These are phyloP conservation scores for Phytophthora colocasiae DNA, from an alignment of 352 stramenopile species.

Conservation along the genomic window DNA sequence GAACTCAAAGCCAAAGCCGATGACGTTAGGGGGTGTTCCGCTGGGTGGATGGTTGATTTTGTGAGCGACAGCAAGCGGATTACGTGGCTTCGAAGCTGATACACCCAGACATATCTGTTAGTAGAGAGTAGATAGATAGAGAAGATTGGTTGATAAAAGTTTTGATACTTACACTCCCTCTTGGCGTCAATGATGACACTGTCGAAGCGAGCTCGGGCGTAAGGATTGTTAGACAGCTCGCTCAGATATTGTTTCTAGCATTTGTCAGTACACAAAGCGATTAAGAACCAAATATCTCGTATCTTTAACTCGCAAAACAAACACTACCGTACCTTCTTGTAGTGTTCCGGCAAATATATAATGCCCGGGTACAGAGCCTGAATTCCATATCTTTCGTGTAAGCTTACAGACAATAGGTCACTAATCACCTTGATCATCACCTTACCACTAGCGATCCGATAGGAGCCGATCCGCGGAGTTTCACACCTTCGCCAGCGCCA, in stretches of 20 bases:
- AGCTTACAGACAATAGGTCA: no score
- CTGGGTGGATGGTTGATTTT: conserved; percentile 89
- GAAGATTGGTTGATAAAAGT: no score
- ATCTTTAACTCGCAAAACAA: not conserved
- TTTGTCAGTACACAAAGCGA: not conserved
- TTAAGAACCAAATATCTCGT: not conserved
- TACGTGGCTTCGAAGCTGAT: conserved; percentile 63
- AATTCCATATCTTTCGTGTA: not conserved
- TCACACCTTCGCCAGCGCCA: conserved; percentile 78
- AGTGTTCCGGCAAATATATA: conserved; percentile 87
- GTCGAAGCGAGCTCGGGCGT: conserved; percentile 83
- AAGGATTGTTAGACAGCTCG: conserved; percentile 81
- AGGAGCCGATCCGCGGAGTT: conserved; percentile 56
- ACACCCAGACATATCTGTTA: conserved; percentile 16
- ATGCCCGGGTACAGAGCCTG: conserved; percentile 81
- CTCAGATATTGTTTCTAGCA: conserved; percentile 58
- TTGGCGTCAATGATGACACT: conserved; percentile 89
- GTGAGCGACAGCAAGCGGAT: conserved; percentile 79
- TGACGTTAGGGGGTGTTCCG: conserved; percentile 74
- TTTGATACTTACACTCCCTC: conserved; percentile 58
- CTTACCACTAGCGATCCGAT: conserved; percentile 82
- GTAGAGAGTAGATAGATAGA: not conserved
- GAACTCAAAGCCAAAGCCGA: conserved; percentile 87
- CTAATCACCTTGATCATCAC: not conserved
- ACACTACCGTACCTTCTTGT: conserved; percentile 66